phyloP scores from a whole-genome alignment of 495 filamentous ascomycete species.

The Cetradonia linearis region DNA sequence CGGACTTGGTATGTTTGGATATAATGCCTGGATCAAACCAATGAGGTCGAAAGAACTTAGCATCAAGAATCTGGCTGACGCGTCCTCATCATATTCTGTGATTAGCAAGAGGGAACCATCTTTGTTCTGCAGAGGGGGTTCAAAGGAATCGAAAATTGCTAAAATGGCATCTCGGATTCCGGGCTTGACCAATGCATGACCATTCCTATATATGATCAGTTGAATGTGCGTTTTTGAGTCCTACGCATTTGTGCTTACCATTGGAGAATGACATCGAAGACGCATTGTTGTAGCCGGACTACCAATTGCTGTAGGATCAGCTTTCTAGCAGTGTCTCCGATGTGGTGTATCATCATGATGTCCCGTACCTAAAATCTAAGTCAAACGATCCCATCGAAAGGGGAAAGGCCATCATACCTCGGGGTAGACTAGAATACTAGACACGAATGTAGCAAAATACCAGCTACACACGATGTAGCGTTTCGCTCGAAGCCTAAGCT shows the following conservation, averaged over 20 bases:
- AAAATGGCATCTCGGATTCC: slow-evolving; percentile 21
- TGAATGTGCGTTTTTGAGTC: background rate
- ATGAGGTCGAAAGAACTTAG: slow-evolving; percentile 63
- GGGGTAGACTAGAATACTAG: slow-evolving; percentile 76
- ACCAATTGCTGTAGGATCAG: slow-evolving; percentile 80
- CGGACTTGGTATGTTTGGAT: slow-evolving; percentile 49
- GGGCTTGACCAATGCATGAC: slow-evolving; percentile 20
- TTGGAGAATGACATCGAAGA: slow-evolving; percentile 42
- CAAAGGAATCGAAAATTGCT: slow-evolving; percentile 21
- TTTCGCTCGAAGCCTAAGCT: slow-evolving; percentile 27
- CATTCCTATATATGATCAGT: slow-evolving; percentile 10
- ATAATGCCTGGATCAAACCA: slow-evolving; percentile 61
- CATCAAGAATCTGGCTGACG: slow-evolving; percentile 36
- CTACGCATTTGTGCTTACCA: slow-evolving; percentile 31
- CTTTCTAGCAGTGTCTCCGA: slow-evolving; percentile 79
- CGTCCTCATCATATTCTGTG: background rate
- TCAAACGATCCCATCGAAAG: background rate
- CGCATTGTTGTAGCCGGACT: slow-evolving; percentile 62
- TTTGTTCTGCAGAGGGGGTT: slow-evolving; percentile 26
- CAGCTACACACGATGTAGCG: slow-evolving; percentile 37
- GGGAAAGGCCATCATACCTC: slow-evolving; percentile 48
- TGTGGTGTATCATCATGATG: slow-evolving; percentile 82
- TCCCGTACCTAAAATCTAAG: slow-evolving; percentile 53
- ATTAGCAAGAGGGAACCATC: background rate
- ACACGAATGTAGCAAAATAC: slow-evolving; percentile 81